Evolutionary conservation across 768 basidiomycete species (phyloP).

Genomic region (Mycena alexandri): DNA sequence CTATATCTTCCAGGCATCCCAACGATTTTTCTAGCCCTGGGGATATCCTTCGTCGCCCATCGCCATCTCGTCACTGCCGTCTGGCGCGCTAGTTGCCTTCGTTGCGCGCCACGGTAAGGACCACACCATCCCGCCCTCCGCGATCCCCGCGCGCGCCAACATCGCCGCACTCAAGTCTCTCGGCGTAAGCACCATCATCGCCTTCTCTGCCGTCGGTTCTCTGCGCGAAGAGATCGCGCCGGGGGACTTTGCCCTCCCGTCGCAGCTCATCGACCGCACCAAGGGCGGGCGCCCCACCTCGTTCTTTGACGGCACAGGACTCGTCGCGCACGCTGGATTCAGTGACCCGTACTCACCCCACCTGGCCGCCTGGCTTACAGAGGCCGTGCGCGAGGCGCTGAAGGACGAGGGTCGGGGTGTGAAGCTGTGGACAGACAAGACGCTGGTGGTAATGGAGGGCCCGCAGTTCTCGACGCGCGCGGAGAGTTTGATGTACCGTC

Average conservation of each 20-base stretch:
- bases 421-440: conserved; percentile 84
- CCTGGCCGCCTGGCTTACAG: conserved; percentile 75
- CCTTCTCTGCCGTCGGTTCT: conserved; percentile 96
- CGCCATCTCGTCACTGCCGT: conserved; percentile 89
- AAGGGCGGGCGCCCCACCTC: conserved; percentile 91
- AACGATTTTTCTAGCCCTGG: conserved; percentile 78
- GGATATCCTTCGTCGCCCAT: conserved; percentile 92
- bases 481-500: conserved; percentile 93
- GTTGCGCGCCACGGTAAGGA: conserved; percentile 89
- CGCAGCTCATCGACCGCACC: conserved; percentile 96
- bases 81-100: conserved; percentile 87
- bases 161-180: conserved; percentile 95
- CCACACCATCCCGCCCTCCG: conserved; percentile 84
- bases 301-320: conserved; percentile 84
- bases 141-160: conserved; percentile 90
- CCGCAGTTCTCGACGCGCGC: conserved; percentile 98
- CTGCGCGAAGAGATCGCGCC: conserved; percentile 94
- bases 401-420: conserved; percentile 69
- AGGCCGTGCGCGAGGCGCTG: conserved; percentile 73
- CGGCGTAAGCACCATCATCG: conserved; percentile 89
- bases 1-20: neutral
- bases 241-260: conserved; percentile 89
- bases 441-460: conserved; percentile 96
- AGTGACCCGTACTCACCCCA: conserved; percentile 88
- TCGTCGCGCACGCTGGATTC: conserved; percentile 95